Evolutionary conservation across 805 yeast species (phyloP).

Genomic region (Ogataea kodamae): DNA sequence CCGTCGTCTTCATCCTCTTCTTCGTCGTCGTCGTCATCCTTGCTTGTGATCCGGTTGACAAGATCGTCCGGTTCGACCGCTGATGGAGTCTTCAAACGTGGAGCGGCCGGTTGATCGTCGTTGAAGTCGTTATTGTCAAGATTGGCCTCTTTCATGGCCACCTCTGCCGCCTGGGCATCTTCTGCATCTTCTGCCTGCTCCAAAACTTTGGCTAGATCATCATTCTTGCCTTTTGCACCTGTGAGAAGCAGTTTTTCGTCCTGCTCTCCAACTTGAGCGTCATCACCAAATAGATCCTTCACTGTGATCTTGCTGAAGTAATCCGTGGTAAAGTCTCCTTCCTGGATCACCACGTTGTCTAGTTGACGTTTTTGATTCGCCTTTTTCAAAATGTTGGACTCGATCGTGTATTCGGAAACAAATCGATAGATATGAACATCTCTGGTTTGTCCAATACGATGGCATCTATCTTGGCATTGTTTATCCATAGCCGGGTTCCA

Average conservation of each 20-base stretch:
- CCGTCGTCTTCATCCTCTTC: conserved; percentile 56
- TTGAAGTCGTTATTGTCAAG: conserved; percentile 84
- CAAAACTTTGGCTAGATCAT: conserved; percentile 41
- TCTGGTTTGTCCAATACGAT: conserved; percentile 96
- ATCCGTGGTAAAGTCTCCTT: conserved; percentile 97
- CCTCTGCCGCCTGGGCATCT: conserved; percentile 82
- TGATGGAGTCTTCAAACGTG: conserved; percentile 24
- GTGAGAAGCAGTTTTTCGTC: conserved; percentile 20
- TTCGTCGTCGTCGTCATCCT: conserved; percentile 26
- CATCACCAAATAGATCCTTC: conserved; percentile 74
- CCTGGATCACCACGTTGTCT: conserved; percentile 94
- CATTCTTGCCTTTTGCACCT: conserved; percentile 8
- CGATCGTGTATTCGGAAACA: conserved; percentile 94
- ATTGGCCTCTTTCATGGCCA: conserved; percentile 81
- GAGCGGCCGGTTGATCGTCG: conserved; percentile 38
- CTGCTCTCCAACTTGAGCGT: conserved; percentile 31
- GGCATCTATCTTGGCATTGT: conserved; percentile 99
- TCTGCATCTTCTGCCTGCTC: conserved; percentile 96
- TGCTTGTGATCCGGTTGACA: conserved; percentile 19
- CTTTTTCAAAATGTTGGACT: conserved; percentile 86
- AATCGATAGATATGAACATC: conserved; percentile 97
- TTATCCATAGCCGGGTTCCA: conserved; percentile 99
- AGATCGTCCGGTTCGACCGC: conserved; percentile 32
- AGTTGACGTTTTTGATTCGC: conserved; percentile 93
- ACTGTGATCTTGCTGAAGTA: conserved; percentile 87